Evolutionary conservation across 306 rosid species (phyloP).

Genomic region (Begonia masoniana): DNA sequence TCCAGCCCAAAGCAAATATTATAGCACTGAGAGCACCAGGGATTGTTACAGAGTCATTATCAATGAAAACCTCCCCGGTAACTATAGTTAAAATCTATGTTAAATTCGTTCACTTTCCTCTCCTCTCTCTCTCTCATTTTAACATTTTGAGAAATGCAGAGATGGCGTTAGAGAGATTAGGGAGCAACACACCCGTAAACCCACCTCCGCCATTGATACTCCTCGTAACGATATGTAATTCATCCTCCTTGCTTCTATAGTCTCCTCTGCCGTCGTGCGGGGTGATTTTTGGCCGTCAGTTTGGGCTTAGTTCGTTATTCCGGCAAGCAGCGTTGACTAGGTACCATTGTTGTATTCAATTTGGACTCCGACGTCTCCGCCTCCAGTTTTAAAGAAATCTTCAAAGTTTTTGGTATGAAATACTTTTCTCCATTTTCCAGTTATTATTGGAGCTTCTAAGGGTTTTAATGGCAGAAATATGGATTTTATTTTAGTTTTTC

Average conservation of each 20-base stretch:
- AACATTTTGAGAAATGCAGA: conserved; percentile 60
- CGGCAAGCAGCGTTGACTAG: conserved; percentile 28
- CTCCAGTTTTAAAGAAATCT: conserved; percentile 20
- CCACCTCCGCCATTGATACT: conserved; percentile 33
- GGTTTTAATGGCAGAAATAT: neutral
- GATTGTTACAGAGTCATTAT: too few species aligned
- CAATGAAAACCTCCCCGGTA: too few species aligned
- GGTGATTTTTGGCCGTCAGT: conserved; percentile 32
- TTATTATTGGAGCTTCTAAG: neutral
- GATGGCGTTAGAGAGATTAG: conserved; percentile 44
- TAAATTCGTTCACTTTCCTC: too few species aligned
- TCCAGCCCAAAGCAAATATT: too few species aligned
- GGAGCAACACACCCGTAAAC: conserved; percentile 38
- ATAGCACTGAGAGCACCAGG: too few species aligned
- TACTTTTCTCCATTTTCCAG: neutral
- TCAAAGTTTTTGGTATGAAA: conserved; percentile 51
- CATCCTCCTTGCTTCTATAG: conserved; percentile 1
- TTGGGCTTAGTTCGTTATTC: conserved; percentile 57
- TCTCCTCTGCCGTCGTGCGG: conserved; percentile 32
- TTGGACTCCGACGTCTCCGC: conserved; percentile 37
- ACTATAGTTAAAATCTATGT: too few species aligned
- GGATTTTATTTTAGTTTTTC: neutral
- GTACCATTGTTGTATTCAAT: conserved; percentile 70
- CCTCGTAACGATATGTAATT: conserved; percentile 1
- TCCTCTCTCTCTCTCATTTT: conserved; percentile 17